Percentiles rank a stretch among this genome's conserved stretches.
Conservation (phyloP, 169 alveolate genomes). For the Eimeria falciformis region DNA sequence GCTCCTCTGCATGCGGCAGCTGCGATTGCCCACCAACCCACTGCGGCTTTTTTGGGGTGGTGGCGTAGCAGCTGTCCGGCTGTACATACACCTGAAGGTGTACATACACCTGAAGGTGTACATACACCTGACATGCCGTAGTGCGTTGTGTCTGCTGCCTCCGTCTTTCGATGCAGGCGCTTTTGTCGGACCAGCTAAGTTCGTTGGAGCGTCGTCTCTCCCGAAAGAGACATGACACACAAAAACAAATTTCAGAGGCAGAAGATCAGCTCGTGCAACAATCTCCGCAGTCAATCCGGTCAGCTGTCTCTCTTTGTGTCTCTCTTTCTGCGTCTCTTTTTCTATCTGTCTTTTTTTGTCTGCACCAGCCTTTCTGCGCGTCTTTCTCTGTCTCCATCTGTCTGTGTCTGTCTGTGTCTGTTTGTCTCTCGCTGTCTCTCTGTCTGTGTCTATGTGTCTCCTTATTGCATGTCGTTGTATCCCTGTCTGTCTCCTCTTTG, state of each 20-base stretch:
- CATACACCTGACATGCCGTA: too few relatives aligned
- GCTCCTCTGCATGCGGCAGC: too few relatives aligned
- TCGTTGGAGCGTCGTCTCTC: conserved; percentile 86
- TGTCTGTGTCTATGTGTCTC: not conserved
- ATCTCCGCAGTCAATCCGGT: conserved; percentile 79
- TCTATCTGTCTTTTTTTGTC: not conserved
- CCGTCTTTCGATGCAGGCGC: conserved; percentile 65
- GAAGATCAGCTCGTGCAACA: conserved; percentile 84
- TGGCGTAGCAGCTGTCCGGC: too few relatives aligned
- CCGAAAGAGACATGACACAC: conserved; percentile 85
- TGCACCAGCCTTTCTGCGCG: not conserved
- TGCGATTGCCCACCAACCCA: too few relatives aligned
- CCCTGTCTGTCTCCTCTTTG: not conserved
- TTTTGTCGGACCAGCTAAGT: conserved; percentile 86
- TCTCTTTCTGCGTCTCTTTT: not conserved
- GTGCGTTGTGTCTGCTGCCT: too few relatives aligned
- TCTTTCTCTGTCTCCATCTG: not conserved
- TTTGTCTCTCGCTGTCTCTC: conserved; percentile 8
- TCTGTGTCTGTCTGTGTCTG: not conserved
- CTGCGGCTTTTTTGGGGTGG: too few relatives aligned
- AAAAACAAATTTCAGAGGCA: conserved; percentile 81
- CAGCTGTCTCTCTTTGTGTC: not conserved
- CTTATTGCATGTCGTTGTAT: not conserved
- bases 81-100: too few relatives aligned
- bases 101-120: too few relatives aligned